These are phyloP conservation scores for Citrus unshiu DNA, from an alignment of 345 rosid species.

Conservation along the genomic window DNA sequence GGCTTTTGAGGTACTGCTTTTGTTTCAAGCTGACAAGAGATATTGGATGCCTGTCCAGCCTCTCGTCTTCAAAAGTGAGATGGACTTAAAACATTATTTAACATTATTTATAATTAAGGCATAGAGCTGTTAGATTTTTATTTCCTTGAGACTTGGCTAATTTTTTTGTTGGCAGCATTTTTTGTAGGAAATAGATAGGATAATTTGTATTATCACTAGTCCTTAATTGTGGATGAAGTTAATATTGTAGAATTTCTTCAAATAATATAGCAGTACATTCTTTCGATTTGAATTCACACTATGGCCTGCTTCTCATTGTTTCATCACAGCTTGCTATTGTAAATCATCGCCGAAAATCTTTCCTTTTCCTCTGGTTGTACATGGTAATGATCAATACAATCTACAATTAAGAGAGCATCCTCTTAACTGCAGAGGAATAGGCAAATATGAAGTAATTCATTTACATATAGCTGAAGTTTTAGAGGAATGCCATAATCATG, in stretches of 20 bases:
- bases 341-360: background rate
- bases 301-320: background rate
- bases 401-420: background rate
- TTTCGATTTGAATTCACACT: background rate
- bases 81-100: background rate
- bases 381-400: background rate
- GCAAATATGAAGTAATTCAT: background rate
- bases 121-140: background rate
- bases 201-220: background rate
- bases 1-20: background rate
- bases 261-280: conserved; percentile 21
- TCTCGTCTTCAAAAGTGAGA: background rate
- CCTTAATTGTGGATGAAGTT: background rate
- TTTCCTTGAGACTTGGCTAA: background rate
- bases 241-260: conserved; percentile 14
- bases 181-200: conserved; percentile 18
- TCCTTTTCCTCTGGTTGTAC: background rate
- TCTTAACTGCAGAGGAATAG: background rate
- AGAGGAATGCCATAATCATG: background rate
- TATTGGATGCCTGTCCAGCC: conserved; percentile 3
- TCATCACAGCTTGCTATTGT: background rate
- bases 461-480: background rate
- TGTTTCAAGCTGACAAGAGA: background rate
- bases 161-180: conserved; percentile 10
- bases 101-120: background rate